Percentiles rank a stretch among this genome's conserved stretches.
These are phyloP conservation scores for Hypoxylon lenormandii DNA, from an alignment of 495 filamentous ascomycete genomes.

Conservation along the genomic window DNA sequence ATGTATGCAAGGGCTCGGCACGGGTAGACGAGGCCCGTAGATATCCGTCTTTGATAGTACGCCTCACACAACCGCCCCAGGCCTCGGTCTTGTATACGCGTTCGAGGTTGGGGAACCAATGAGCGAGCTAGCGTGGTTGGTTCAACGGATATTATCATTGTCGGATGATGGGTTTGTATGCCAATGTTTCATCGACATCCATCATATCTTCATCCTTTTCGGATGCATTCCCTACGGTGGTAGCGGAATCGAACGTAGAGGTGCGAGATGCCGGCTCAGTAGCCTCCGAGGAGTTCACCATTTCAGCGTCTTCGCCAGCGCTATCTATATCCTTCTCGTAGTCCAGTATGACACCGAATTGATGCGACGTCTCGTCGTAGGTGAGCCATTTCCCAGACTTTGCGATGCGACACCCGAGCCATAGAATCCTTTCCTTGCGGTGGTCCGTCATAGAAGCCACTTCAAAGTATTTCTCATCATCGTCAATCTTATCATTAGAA, in stretches of 20 bases:
- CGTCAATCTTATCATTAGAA: conserved; percentile 72
- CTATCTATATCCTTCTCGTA: conserved; percentile 44
- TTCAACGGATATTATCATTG: conserved; percentile 17
- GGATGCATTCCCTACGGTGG: conserved; percentile 21
- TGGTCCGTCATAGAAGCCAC: conserved; percentile 71
- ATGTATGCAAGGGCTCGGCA: too few relatives aligned
- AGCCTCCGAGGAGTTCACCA: conserved; percentile 38
- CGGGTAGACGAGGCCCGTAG: too few relatives aligned
- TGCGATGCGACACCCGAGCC: conserved; percentile 73
- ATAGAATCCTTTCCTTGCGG: conserved; percentile 78
- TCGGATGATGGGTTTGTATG: conserved; percentile 36
- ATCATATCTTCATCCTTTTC: conserved; percentile 46
- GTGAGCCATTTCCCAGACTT: conserved; percentile 51
- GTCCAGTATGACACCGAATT: conserved; percentile 50
- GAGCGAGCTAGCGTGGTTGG: background rate
- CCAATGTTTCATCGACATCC: conserved; percentile 39
- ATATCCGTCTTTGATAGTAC: too few relatives aligned
- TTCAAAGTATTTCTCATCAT: conserved; percentile 81
- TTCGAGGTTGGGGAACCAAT: background rate
- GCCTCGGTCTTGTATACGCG: too few relatives aligned
- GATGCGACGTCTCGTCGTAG: conserved; percentile 49
- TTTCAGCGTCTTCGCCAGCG: conserved; percentile 33
- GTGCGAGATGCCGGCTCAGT: conserved; percentile 22
- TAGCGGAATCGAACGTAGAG: conserved; percentile 35
- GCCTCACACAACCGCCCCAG: too few relatives aligned